Evolutionary conservation across 2,329 filamentous ascomycete species (phyloP).

Genomic region (Xylariaceae sp.): DNA sequence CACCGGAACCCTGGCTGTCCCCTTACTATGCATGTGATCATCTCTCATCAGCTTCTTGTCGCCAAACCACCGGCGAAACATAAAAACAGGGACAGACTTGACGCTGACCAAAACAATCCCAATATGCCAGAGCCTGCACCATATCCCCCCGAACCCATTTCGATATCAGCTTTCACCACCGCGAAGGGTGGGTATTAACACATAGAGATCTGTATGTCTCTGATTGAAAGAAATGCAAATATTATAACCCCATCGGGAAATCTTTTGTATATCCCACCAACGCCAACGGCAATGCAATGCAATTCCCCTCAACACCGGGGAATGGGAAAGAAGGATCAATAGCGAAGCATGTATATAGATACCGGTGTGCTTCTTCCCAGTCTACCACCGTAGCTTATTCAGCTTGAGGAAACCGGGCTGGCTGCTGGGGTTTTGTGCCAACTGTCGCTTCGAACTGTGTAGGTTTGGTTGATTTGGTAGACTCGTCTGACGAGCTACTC

Average conservation of each 20-base stretch:
- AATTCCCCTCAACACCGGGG: slow-evolving; percentile 17
- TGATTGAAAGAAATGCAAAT: too few species aligned
- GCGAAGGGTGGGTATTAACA: slow-evolving; percentile 20
- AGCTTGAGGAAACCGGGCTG: slow-evolving; percentile 11
- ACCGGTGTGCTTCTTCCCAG: slow-evolving; percentile 18
- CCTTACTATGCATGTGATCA: slow-evolving; percentile 10
- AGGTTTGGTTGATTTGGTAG: slow-evolving; percentile 17
- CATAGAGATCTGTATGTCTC: too few species aligned
- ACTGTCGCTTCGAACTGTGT: slow-evolving; percentile 13
- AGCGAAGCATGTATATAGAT: slow-evolving; percentile 25
- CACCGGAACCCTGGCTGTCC: background rate
- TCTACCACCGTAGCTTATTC: slow-evolving; percentile 3
- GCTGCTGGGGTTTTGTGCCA: slow-evolving; percentile 7
- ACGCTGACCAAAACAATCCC: slow-evolving; percentile 5
- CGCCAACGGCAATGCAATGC: slow-evolving; percentile 30
- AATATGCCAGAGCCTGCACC: too few species aligned
- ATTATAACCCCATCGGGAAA: too few species aligned
- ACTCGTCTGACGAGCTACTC: slow-evolving; percentile 33
- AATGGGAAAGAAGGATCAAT: slow-evolving; percentile 23
- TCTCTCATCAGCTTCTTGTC: slow-evolving; percentile 11
- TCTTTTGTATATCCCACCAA: slow-evolving; percentile 29
- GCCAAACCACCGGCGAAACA: slow-evolving; percentile 3
- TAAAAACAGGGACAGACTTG: slow-evolving; percentile 5
- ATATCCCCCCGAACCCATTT: background rate
- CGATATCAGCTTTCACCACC: background rate